Evolutionary conservation across 305 asterid species (phyloP).

Genomic region (Fraxinus nigra): DNA sequence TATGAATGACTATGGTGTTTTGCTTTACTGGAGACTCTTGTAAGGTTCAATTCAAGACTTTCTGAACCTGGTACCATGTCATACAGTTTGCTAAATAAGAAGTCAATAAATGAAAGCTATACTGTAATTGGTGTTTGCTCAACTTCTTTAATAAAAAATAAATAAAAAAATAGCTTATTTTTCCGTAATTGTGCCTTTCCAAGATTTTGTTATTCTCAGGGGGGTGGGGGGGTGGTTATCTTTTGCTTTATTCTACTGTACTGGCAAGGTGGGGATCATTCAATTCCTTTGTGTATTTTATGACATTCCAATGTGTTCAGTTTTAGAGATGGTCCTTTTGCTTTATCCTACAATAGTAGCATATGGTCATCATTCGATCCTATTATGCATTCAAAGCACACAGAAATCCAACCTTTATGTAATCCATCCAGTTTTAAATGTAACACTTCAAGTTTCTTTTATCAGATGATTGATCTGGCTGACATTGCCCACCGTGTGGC

Average conservation of each 20-base stretch:
- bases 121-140: not conserved
- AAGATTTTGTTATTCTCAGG: not conserved
- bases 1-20: constrained; percentile 15
- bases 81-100: not conserved
- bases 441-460: constrained; percentile 30
- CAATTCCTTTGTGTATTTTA: not conserved
- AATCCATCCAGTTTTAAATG: constrained; percentile 3
- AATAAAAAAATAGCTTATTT: not conserved
- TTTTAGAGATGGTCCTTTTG: constrained; percentile 6
- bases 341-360: constrained; percentile 19
- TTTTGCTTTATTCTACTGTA: not conserved
- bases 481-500: constrained; percentile 88
- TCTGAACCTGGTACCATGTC: not conserved
- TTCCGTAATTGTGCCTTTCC: not conserved
- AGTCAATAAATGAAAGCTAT: not conserved
- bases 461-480: constrained; percentile 79
- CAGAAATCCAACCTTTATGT: not conserved
- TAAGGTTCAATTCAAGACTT: not conserved
- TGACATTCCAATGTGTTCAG: not conserved
- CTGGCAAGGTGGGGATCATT: not conserved
- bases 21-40: not conserved
- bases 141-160: not conserved
- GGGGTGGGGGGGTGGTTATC: not conserved
- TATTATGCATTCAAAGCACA: constrained; percentile 10
- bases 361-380: constrained; percentile 12